phyloP scores from a whole-genome alignment of 225 moss, liverwort and hornwort species.

The Anthoceros angustus region DNA sequence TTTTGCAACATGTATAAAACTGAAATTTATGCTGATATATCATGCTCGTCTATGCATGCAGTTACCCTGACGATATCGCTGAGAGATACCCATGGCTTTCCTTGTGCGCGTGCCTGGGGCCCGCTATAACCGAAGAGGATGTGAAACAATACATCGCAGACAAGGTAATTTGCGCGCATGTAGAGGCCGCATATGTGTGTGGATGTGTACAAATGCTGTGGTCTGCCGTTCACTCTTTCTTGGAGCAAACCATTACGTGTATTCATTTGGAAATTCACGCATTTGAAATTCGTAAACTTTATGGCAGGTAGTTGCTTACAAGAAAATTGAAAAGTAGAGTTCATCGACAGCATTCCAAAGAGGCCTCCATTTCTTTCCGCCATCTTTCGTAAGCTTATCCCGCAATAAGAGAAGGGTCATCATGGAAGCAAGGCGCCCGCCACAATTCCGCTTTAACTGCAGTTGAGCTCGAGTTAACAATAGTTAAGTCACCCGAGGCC shows the following conservation, averaged over 20 bases:
- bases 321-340: conserved; percentile 24
- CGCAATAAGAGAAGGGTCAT: neutral
- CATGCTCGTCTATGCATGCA: neutral
- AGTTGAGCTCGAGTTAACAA: neutral
- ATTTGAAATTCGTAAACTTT: neutral
- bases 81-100: conserved; percentile 33
- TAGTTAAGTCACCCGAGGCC: neutral
- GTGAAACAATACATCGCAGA: conserved; percentile 22
- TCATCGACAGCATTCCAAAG: conserved; percentile 21
- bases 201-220: neutral
- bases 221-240: neutral
- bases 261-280: neutral
- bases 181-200: neutral
- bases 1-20: too few species aligned
- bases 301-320: conserved; percentile 21
- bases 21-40: neutral
- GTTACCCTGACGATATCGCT: conserved; percentile 21
- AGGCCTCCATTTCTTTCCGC: conserved; percentile 3
- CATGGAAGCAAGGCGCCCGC: neutral
- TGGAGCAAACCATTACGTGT: neutral
- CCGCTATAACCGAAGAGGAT: conserved; percentile 12
- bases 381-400: neutral
- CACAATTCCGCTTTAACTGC: neutral
- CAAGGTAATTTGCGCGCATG: conserved; percentile 11
- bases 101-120: conserved; percentile 14